phyloP scores from a whole-genome alignment of 345 rosid genomes.

The Fremontodendron californicum region DNA sequence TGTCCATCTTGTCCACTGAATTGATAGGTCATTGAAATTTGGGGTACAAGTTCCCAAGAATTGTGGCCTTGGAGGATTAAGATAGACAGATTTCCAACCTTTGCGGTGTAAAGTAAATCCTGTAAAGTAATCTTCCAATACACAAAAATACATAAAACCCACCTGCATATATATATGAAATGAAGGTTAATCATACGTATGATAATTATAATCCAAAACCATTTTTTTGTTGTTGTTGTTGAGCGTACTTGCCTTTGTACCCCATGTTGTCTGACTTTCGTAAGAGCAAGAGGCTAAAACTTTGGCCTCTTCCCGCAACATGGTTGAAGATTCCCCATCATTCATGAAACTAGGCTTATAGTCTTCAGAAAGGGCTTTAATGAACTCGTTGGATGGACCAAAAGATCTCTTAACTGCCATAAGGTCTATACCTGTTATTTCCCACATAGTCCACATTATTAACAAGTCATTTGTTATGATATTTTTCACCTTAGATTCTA shows the following conservation, averaged over 20 bases:
- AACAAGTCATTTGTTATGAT: background rate
- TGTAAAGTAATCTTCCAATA: slow-evolving; percentile 43
- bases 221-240: background rate
- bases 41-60: slow-evolving; percentile 31
- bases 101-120: slow-evolving; percentile 29
- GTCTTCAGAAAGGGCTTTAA: slow-evolving; percentile 14
- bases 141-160: slow-evolving; percentile 34
- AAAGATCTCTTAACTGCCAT: slow-evolving; percentile 13
- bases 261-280: slow-evolving; percentile 38
- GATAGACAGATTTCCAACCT: slow-evolving; percentile 40
- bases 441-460: no score
- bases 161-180: slow-evolving; percentile 23
- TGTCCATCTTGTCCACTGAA: slow-evolving; percentile 40
- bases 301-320: slow-evolving; percentile 17
- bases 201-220: background rate
- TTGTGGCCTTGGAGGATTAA: slow-evolving; percentile 29
- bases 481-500: no score
- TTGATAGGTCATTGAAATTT: slow-evolving; percentile 21
- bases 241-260: slow-evolving; percentile 30
- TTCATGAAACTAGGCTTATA: background rate
- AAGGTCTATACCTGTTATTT: slow-evolving; percentile 17
- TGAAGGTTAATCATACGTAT: background rate
- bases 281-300: slow-evolving; percentile 31
- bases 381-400: slow-evolving; percentile 35
- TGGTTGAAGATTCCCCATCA: background rate